Evolutionary conservation across 495 filamentous ascomycete species (phyloP).

Genomic region (Aspergillus indologenus): DNA sequence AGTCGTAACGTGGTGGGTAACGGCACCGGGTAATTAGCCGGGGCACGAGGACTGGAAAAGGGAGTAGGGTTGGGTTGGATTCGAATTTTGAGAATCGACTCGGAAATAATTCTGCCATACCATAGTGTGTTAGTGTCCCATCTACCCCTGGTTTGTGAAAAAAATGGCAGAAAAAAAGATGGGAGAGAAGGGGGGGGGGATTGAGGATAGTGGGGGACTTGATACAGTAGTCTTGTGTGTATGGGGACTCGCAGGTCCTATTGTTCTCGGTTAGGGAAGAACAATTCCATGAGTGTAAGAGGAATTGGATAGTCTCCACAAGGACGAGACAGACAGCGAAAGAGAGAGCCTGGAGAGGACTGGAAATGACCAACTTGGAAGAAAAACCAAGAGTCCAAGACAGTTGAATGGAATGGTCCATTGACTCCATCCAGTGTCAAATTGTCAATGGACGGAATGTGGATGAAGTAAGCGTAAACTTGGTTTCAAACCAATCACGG

Average conservation of each 20-base stretch:
- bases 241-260: not conserved
- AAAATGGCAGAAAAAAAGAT: too few relatives aligned
- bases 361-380: not conserved
- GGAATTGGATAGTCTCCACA: not conserved
- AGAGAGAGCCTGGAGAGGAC: not conserved
- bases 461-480: constrained; percentile 4
- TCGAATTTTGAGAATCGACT: not conserved
- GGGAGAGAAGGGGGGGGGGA: not conserved
- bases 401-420: too few relatives aligned
- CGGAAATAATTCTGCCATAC: not conserved
- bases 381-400: too few relatives aligned
- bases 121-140: too few relatives aligned
- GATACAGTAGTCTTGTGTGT: not conserved
- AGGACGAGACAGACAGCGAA: not conserved
- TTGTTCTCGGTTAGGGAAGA: not conserved
- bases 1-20: constrained; percentile 1
- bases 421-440: too few relatives aligned
- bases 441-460: too few relatives aligned
- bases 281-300: not conserved
- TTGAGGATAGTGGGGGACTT: not conserved
- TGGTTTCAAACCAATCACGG: not conserved
- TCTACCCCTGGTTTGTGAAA: too few relatives aligned
- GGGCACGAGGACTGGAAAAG: not conserved
- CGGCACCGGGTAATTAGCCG: constrained; percentile 2
- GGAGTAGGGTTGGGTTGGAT: too few relatives aligned